Percentiles rank a stretch among this genome's conserved stretches.
Evolutionary conservation across 1,139 yeast species (phyloP).

Genomic region (Scheffersomyces cryptocercus): DNA sequence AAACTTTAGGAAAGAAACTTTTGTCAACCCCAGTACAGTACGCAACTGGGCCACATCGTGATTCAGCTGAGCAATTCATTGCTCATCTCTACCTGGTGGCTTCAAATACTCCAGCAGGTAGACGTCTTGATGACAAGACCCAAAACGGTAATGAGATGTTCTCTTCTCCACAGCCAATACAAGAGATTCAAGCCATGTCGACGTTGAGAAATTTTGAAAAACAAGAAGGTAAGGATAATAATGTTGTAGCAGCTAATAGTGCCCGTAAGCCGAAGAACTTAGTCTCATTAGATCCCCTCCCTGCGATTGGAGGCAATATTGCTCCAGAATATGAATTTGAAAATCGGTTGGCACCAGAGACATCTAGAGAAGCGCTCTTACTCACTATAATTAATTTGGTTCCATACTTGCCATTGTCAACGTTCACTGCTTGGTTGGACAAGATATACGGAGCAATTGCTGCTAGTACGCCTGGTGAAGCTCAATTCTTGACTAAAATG

Average conservation of each 20-base stretch:
- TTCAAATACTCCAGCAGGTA: constrained; percentile 30
- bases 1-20: constrained; percentile 54
- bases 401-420: constrained; percentile 53
- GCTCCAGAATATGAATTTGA: constrained; percentile 20
- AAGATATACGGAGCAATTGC: constrained; percentile 44
- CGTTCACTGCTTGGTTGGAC: constrained; percentile 50
- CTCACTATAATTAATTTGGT: constrained; percentile 51
- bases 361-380: constrained; percentile 55
- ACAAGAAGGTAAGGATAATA: constrained; percentile 18
- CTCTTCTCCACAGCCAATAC: constrained; percentile 41
- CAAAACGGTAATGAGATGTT: constrained; percentile 18
- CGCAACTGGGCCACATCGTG: constrained; percentile 19
- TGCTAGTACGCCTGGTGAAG: constrained; percentile 33
- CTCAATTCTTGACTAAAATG: constrained; percentile 24
- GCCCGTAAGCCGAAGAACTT: constrained; percentile 34
- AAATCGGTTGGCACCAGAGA: constrained; percentile 32
- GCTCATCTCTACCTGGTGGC: constrained; percentile 42
- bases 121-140: constrained; percentile 17
- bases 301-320: constrained; percentile 10
- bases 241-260: constrained; percentile 34
- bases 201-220: constrained; percentile 33
- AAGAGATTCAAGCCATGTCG: constrained; percentile 38
- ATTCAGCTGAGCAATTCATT: constrained; percentile 39
- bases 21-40: constrained; percentile 43
- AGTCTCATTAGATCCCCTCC: constrained; percentile 21